A percentile compares a stretch with the other conserved stretches of the same genome.
These are phyloP conservation scores for Lizanozyma gosingica DNA, from an alignment of 1,139 yeast genomes.

Conservation along the genomic window DNA sequence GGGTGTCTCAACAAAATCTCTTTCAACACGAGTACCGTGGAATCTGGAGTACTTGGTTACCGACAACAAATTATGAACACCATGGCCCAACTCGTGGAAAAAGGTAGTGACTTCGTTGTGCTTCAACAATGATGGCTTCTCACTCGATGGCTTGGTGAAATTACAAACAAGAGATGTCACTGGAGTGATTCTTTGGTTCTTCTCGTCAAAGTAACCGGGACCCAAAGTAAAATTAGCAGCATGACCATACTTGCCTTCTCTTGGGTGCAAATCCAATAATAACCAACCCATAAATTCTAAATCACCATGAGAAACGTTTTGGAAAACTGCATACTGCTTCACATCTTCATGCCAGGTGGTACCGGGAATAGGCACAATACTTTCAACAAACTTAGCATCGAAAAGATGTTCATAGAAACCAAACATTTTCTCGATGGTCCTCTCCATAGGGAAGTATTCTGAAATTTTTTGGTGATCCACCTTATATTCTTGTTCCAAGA, in stretches of 20 bases:
- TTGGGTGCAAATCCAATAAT: conserved; percentile 74
- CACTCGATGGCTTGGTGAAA: conserved; percentile 66
- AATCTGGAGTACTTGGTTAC: conserved; percentile 56
- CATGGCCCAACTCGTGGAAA: conserved; percentile 89
- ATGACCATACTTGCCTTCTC: conserved; percentile 80
- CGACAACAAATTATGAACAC: conserved; percentile 71
- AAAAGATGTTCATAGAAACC: conserved; percentile 60
- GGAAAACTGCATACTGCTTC: conserved; percentile 66
- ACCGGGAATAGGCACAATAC: conserved; percentile 13
- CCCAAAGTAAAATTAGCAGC: conserved; percentile 73
- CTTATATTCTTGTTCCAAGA: conserved; percentile 57
- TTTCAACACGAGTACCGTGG: conserved; percentile 67
- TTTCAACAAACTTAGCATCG: conserved; percentile 54
- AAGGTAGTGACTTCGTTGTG: conserved; percentile 76
- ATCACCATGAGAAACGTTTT: conserved; percentile 34
- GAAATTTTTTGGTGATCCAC: conserved; percentile 67
- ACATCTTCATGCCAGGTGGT: conserved; percentile 71
- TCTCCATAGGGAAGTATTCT: conserved; percentile 69
- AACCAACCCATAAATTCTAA: conserved; percentile 72
- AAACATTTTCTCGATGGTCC: conserved; percentile 61
- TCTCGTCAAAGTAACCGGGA: conserved; percentile 50
- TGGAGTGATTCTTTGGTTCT: conserved; percentile 50
- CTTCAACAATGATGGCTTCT: conserved; percentile 66
- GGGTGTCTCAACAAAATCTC: conserved; percentile 88
- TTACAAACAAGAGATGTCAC: conserved; percentile 78